Base-by-base conservation (phyloP, 257 asterid species). In the Penstemon eatonii region DNA sequence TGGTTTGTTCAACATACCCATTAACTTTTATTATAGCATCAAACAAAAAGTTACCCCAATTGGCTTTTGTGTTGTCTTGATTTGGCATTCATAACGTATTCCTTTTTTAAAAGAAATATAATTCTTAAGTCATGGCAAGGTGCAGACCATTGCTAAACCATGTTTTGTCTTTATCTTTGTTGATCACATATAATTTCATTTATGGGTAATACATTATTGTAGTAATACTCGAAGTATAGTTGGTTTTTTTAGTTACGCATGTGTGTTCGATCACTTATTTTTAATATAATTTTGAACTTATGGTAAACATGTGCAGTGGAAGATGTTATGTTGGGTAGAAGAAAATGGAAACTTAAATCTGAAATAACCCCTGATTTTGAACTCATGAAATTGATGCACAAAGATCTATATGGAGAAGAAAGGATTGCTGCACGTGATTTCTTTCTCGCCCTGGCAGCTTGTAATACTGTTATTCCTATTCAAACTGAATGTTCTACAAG, bases 401-500 rank as follows among this genome's bases (percentile, higher is more conserved):
- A 76, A 72, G 89, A 85, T 72, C 80, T 83, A 45, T 44, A 72
- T 10, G 87, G 87, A 61, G 89, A 83, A 71, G 96, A 90, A 80
- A 84, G 87, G 63, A 81, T 83, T 76, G 89, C 87, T 69, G 95
- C 90, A 8, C 99, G 89, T 40, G 95, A 89, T 66, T 94, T 94
- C 82, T 89, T 94, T 68, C 80, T 87, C 57, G 81, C 97, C n/a
- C 80, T 94, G 76, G 92, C 99, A 61, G 96, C 97, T 51, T 91
- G 99, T 78, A 94, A 94, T 75, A 94, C 96, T 8, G 97, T 91
- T 74, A 87, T 94, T 76, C 99, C 99, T 73, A 89, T 89, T 80
- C 83, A 86, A 56, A 62, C 85, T 69, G 82, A 74, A 43, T 56
- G 79, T 72, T 74, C 81, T 44, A 70, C 88, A 61, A 79, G 82